phyloP scores from a whole-genome alignment of 75 land plant species.

The Isoetes taiwanensis region DNA sequence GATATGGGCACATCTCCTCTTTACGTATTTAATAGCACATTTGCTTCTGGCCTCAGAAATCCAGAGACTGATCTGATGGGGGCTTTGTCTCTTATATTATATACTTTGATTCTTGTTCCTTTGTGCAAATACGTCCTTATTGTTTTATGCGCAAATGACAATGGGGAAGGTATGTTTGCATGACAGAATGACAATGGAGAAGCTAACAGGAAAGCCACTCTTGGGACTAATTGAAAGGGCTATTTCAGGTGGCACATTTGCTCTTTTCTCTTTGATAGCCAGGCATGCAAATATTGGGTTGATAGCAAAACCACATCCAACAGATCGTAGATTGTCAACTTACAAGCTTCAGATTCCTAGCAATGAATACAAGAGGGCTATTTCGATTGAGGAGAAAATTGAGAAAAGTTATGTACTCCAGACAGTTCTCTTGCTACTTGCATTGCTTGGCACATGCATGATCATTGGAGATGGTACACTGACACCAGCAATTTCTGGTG shows the following conservation, averaged over 20 bases:
- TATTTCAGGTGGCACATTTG: conserved; percentile 3
- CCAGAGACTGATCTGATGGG: neutral
- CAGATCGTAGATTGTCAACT: neutral
- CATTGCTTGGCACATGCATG: conserved; percentile 75
- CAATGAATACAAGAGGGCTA: neutral
- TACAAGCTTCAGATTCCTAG: neutral
- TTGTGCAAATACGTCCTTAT: conserved; percentile 1
- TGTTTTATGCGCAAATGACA: neutral
- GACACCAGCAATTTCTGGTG: conserved; percentile 87
- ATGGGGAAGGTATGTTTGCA: neutral
- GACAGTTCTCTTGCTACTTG: conserved; percentile 46
- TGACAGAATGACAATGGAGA: neutral
- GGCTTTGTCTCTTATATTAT: conserved; percentile 2
- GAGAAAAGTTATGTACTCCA: conserved; percentile 27
- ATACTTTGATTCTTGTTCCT: neutral
- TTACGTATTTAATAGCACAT: neutral
- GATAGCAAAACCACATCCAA: neutral
- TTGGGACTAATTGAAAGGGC: too few relatives aligned
- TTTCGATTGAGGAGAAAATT: conserved; percentile 11
- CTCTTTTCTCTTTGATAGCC: neutral
- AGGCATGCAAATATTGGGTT: neutral
- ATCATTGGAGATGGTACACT: conserved; percentile 84
- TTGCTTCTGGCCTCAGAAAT: neutral
- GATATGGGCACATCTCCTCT: neutral
- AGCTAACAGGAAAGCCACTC: too few relatives aligned